Evolutionary conservation across 116 monocot genomes (phyloP).

Genomic region (Trichopus zeylanicus): DNA sequence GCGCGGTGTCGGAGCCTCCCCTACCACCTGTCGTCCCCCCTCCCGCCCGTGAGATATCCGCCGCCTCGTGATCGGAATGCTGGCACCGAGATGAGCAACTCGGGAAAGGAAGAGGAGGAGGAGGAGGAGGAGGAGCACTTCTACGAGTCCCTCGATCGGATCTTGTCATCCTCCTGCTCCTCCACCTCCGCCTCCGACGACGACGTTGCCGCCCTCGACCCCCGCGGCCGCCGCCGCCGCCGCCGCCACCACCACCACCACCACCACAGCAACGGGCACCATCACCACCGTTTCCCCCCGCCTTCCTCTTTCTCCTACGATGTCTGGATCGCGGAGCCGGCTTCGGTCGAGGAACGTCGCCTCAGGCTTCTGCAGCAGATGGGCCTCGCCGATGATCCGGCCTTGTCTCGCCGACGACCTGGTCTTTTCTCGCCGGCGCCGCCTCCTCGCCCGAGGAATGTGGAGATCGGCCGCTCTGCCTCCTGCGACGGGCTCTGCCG

Average conservation of each 20-base stretch:
- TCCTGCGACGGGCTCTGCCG: constrained; percentile 11
- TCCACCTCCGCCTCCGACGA: constrained; percentile 63
- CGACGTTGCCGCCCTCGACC: constrained; percentile 40
- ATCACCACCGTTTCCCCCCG: neutral
- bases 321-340: constrained; percentile 75
- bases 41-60: no score
- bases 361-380: constrained; percentile 63
- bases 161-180: constrained; percentile 58
- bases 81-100: constrained; percentile 6
- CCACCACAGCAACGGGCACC: constrained; percentile 2
- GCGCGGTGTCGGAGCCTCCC: neutral
- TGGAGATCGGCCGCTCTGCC: constrained; percentile 15
- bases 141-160: constrained; percentile 75
- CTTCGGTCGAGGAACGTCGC: constrained; percentile 67
- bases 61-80: neutral
- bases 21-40: neutral
- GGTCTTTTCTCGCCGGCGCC: neutral
- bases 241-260: constrained; percentile 22
- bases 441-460: neutral
- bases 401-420: constrained; percentile 18
- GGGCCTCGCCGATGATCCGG: constrained; percentile 54
- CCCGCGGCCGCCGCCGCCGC: constrained; percentile 3
- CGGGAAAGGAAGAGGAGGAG: constrained; percentile 10
- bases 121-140: constrained; percentile 58
- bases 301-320: constrained; percentile 30